Base-by-base conservation (phyloP, 2,329 filamentous ascomycete genomes). In the Aspergillus sclerotialis region DNA sequence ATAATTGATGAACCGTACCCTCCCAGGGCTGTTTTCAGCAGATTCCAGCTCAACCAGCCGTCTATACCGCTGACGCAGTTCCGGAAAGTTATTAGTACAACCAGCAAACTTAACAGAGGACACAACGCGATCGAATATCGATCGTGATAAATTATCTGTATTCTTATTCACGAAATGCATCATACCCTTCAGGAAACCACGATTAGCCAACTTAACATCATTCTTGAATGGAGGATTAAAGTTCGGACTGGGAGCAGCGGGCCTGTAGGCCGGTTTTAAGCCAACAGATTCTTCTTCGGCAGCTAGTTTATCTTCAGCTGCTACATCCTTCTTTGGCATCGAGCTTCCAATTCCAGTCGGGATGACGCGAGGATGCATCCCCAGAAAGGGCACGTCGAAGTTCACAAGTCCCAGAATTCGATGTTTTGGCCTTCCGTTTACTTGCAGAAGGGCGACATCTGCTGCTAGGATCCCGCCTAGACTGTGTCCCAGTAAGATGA, bases 331-430 rank as follows among this genome's bases (percentile, higher is more conserved):
- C 30, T 39, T 48, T 9, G 45, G 39, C 58, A 94, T 92, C 8
- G 94, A 70, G 52, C 85, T 90, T 2, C 80, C 75, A 35, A 94
- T 74, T 2, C 88, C 86, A 24, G 84, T 84, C n/a, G 80, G 75
- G 27, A 94, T 76, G 27, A 95, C 83, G 5, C 89, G 84, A 1
- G 87, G 88, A 59, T 95, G 87, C 55, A 95, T 82, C 3, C 89
- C 89, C 5, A 94, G 68, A 38, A 93, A 87, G 0, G 89, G 89
- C 0, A 84, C 83, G 59, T 95, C 89, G 31, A 94, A 81, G 36
- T 84, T 84, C 36, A 95, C 69, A 4, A 80, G 80, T 0, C 89
- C 89, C 18, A 94, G 61, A 26, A 94, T 83, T 7, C 78, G 75
- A 63, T 94, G 85, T 43, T 78, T 79, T 2, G 30, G 24, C 26